Evolutionary conservation across 176 grass and related monocot species (phyloP).

Genomic region (Melocanna baccifera): DNA sequence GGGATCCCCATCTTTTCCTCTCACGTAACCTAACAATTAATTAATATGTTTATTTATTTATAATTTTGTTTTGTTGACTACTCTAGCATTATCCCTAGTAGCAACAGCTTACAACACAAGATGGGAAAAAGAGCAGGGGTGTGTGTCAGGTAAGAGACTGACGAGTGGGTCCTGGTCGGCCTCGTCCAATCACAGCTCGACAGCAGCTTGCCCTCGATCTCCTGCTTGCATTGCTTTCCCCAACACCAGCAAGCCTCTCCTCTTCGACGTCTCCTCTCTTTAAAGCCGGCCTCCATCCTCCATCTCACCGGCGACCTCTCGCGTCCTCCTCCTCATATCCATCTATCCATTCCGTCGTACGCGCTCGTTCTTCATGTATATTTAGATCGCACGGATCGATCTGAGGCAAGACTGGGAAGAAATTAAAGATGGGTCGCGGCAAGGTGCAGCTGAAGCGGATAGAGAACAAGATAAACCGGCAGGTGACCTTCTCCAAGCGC

Average conservation of each 20-base stretch:
- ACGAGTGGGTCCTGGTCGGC: not conserved
- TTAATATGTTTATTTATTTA: too few species aligned
- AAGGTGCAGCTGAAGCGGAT: constrained; percentile 89
- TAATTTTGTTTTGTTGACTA: too few species aligned
- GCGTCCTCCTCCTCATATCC: not conserved
- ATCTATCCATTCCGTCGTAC: not conserved
- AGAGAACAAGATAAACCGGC: constrained; percentile 85
- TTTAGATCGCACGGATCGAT: too few species aligned
- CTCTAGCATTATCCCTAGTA: too few species aligned
- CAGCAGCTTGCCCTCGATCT: not conserved
- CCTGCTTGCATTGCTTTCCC: not conserved
- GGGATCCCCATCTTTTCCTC: too few species aligned
- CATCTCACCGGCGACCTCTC: not conserved
- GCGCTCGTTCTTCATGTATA: too few species aligned
- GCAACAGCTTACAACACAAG: too few species aligned
- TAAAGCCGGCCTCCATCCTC: not conserved
- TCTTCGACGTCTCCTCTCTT: not conserved
- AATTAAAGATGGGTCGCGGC: constrained; percentile 51
- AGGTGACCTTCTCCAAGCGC: constrained; percentile 82
- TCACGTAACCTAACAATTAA: too few species aligned
- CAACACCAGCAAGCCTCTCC: not conserved
- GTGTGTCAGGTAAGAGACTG: not conserved
- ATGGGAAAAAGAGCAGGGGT: too few species aligned
- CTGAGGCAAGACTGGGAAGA: too few species aligned
- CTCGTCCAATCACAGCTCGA: constrained; percentile 4